Evolutionary conservation across 2,329 filamentous ascomycete species (phyloP), one percentile per base, ranked within the genome.

Genomic region (Ceratocystis alfenasii): DNA sequence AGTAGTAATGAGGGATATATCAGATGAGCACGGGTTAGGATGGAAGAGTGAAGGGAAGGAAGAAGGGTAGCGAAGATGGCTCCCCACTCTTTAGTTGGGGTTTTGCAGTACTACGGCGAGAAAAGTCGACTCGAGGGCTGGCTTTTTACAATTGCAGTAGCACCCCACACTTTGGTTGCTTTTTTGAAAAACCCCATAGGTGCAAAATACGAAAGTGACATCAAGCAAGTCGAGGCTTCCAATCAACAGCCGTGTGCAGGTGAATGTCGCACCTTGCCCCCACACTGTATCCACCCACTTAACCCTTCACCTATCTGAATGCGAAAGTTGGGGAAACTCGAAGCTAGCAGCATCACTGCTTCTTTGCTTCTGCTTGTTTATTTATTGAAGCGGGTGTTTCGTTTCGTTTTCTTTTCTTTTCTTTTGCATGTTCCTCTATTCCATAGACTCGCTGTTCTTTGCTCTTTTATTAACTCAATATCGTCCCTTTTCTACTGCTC

Each of bases 371-470:
- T 22, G 48, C 36, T 50, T 48, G 20, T 48, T 25, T 50, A 50
- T 50, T 50, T 50, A 50, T 50, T 22, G 22, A 20, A 50, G 48
- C 48, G 6, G n/a, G 7, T 50, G n/a, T 6, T 57, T 57, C 28
- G 10, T 4, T 33, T 33, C 53, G 2, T 2, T 33, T 57, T n/a
- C 2, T 57, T 3, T 30, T n/a, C 17, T 17, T n/a, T 10, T 66
- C 12, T 8, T 63, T 45, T 48, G 25, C 30, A 25, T 15, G 50
- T 45, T 10, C 15, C 12, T 22, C 30, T 53, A n/a, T 64, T 55
- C 10, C 46, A 53, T 57, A 28, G 30, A 30, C 22, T 57, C 44
- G 50, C 15, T 65, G 41, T 57, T 45, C 36, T 41, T 41, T 64
- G 30, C 12, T 22, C 41, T 46, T 10, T 45, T 12, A n/a, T 59